phyloP scores from a whole-genome alignment of 768 basidiomycete species.

The Neoboletus subvelutipes region DNA sequence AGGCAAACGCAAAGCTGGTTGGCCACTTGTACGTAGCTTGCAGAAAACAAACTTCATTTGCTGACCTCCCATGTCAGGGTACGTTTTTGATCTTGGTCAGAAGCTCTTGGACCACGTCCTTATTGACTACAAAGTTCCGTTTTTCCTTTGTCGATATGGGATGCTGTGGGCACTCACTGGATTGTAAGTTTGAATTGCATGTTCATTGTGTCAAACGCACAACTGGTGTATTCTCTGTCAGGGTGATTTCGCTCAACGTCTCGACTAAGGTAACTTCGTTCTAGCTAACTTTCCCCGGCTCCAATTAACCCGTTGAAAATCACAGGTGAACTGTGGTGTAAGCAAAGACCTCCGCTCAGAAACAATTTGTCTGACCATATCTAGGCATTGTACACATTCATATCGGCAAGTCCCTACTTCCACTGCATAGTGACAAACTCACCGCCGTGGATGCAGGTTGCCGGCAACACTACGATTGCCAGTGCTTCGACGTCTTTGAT shows the following conservation, averaged over 20 bases:
- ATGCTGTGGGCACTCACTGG: slow-evolving; percentile 66
- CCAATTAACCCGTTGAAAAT: not conserved
- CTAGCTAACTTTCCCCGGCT: not conserved
- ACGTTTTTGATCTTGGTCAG: slow-evolving; percentile 2
- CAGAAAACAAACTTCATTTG: not conserved
- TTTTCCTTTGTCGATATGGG: slow-evolving; percentile 71
- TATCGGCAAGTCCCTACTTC: slow-evolving; percentile 45
- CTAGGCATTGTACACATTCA: slow-evolving; percentile 68
- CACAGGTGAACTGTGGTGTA: slow-evolving; percentile 59
- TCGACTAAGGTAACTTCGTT: slow-evolving; percentile 30
- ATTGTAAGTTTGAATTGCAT: slow-evolving; percentile 40
- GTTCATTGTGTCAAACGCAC: not conserved
- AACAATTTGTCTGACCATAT: slow-evolving; percentile 3
- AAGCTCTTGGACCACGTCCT: slow-evolving; percentile 1
- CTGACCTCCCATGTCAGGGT: slow-evolving; percentile 19
- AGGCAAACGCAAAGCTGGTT: slow-evolving; percentile 57
- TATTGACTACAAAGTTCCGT: slow-evolving; percentile 44
- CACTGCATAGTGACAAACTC: not conserved
- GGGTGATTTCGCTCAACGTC: slow-evolving; percentile 58
- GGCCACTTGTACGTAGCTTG: slow-evolving; percentile 59
- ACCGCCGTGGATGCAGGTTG: slow-evolving; percentile 16
- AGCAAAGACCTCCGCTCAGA: slow-evolving; percentile 20
- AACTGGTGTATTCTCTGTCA: slow-evolving; percentile 23
- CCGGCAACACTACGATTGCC: slow-evolving; percentile 28
- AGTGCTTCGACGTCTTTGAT: slow-evolving; percentile 54